Base-by-base conservation (phyloP, 1,284 basidiomycete genomes). In the Cutaneotrichosporon dermatis region DNA sequence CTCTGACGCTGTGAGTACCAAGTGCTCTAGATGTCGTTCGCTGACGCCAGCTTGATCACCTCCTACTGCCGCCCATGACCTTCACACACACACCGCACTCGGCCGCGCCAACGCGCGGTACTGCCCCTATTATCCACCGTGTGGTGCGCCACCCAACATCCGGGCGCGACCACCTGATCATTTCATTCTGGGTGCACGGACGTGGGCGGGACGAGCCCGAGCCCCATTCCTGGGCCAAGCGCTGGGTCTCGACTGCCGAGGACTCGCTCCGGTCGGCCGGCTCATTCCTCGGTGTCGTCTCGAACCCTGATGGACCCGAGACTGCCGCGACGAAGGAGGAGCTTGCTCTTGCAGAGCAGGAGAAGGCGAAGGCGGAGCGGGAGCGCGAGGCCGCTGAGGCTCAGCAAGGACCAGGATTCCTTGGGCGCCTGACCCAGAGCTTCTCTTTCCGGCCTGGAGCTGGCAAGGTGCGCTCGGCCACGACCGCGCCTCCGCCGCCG, bases 1-100 rank as follows among this genome's bases (percentile, higher is more conserved):
- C 7, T 92, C 89, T 35, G 78, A 84, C 48, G 83, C 82, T 75
- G 90, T 91, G 61, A 60, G 76, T 69, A 5, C n/a, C n/a, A n/a
- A n/a, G n/a, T n/a, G n/a, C n/a, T n/a, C n/a, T n/a, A n/a, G n/a
- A n/a, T n/a, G n/a, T n/a, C n/a, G n/a, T n/a, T n/a, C n/a, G 25
- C 62, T 55, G 25, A 46, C 42, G 16, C 2, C 65, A 77, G 76
- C 72, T 78, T 55, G 66, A 76, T 55, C 55, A 61, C 4, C 69
- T 76, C 59, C 73, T 79, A 13, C 71, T 79, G 4, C 76, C 74
- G 10, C 77, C 77, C 7, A 66, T 77, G 41, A 66, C 68, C n/a
- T 79, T 75, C 67, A 79, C 77, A 15, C 77, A 77, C 62, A 66
- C 75, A 4, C 74, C 75, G 1, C 67, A 73, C 51, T 66, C 76